phyloP scores from a whole-genome alignment of 2,329 filamentous ascomycete genomes.

The Hypoxylon sp. region DNA sequence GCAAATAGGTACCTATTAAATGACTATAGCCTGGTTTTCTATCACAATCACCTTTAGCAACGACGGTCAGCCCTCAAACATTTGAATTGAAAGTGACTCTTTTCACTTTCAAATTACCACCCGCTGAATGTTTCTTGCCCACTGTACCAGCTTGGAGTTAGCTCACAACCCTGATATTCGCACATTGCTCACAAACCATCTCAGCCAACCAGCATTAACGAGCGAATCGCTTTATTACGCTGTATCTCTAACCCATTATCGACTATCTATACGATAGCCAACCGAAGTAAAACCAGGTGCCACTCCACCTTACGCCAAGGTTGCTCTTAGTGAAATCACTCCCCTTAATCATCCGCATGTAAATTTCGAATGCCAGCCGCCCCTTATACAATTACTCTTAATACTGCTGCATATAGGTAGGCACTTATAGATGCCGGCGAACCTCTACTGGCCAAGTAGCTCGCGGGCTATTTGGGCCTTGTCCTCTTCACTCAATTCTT shows the following conservation, averaged over 20 bases:
- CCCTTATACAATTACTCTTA: slow-evolving; percentile 21
- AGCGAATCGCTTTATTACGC: slow-evolving; percentile 28
- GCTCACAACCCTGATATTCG: background rate
- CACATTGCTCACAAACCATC: background rate
- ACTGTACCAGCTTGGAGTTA: background rate
- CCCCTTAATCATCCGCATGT: slow-evolving; percentile 13
- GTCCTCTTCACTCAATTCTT: slow-evolving; percentile 56
- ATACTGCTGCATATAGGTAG: background rate
- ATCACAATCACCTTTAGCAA: too few species aligned
- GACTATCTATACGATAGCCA: slow-evolving; percentile 10
- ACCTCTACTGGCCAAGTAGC: slow-evolving; percentile 52
- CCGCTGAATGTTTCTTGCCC: background rate
- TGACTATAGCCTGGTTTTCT: too few species aligned
- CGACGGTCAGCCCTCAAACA: too few species aligned
- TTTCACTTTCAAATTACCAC: too few species aligned
- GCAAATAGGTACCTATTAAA: too few species aligned
- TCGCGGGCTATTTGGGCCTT: slow-evolving; percentile 56
- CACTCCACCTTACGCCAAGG: slow-evolving; percentile 11
- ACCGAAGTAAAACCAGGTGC: slow-evolving; percentile 19
- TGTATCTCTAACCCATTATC: slow-evolving; percentile 10
- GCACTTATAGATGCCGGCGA: background rate
- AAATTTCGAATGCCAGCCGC: slow-evolving; percentile 1
- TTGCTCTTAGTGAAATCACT: slow-evolving; percentile 11
- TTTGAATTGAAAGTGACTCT: too few species aligned
- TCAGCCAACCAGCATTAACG: slow-evolving; percentile 13